Base-by-base conservation (phyloP, 2,329 filamentous ascomycete genomes). In the Cercospora sesami region DNA sequence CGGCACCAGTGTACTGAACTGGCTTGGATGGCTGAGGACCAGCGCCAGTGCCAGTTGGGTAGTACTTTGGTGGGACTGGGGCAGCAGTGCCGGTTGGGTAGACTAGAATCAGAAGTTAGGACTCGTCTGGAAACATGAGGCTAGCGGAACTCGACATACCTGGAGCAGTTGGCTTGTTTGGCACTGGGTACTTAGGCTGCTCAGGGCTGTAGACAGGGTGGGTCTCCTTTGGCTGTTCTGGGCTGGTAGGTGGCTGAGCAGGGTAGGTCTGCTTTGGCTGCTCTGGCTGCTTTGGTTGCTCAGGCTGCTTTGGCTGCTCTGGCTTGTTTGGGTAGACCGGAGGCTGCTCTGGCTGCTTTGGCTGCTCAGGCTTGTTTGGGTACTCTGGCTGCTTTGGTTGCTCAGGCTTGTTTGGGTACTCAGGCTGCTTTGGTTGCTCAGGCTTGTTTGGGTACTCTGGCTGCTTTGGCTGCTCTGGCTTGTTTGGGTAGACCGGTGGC, bases 1-100 rank as follows among this genome's bases (percentile, higher is more conserved):
- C 72, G n/a, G 69, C 67, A 53, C 71, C 69, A 42, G 67, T 70
- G 72, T 73, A 73, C 48, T 66, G 68, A 31, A 65, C 61, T 53
- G 62, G 62, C 18, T 36, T 26, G 57, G 28, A 60, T 53, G 63
- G 63, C 14, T 28, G 31, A 48, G 63, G 55, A 14, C 16, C 36
- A 28, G 63, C 39, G 26, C 55, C 57, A 33, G 55, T 53, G 16
- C 63, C 63, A 8, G 63, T 51, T 36, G 63, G 28, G 53, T 53
- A 23, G 42, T 45, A 26, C 9, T 16, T 42, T 31, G 68, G 68
- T 18, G 65, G 30, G 16, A 60, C 53, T 51, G 68, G 64, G 5
- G 62, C 45, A 21, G 60, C 66, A 48, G 66, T 66, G 60, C 68
- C 67, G n/a, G 64, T 65, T 62, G 66, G 60, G 45, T 63, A 63